Evolutionary conservation across 129 eudicot species (phyloP).

Genomic region (Apium graveolens): DNA sequence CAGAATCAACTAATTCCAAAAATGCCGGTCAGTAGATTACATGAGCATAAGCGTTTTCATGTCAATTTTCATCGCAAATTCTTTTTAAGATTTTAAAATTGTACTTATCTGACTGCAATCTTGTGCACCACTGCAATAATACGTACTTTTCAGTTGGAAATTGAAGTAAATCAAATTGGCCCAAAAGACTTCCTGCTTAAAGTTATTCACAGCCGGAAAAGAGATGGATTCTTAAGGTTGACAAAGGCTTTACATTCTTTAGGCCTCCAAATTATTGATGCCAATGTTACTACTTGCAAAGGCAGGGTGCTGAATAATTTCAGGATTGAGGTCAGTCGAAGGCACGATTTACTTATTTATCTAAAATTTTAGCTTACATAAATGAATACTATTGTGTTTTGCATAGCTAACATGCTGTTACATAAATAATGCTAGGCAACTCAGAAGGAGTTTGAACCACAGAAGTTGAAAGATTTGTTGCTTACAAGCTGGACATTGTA

Average conservation of each 20-base stretch:
- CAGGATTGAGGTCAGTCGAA: constrained; percentile 35
- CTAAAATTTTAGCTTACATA: not conserved
- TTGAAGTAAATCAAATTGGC: constrained; percentile 33
- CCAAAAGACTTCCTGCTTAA: constrained; percentile 39
- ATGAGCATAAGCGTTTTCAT: not conserved
- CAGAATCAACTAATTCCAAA: constrained; percentile 11
- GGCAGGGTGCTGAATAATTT: constrained; percentile 47
- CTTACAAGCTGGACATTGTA: not conserved
- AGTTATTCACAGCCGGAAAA: constrained; percentile 30
- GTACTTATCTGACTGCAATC: not conserved
- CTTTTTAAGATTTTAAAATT: not conserved
- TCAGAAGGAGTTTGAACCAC: not conserved
- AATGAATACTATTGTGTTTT: not conserved
- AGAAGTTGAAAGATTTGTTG: constrained; percentile 6
- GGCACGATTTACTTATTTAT: not conserved
- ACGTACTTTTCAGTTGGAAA: constrained; percentile 32
- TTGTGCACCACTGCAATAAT: not conserved
- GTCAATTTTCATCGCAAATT: not conserved
- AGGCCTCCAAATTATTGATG: constrained; percentile 57
- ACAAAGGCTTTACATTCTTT: constrained; percentile 48
- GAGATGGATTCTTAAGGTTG: constrained; percentile 45
- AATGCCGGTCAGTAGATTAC: constrained; percentile 30
- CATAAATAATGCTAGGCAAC: not conserved
- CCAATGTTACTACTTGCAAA: constrained; percentile 40
- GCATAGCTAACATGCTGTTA: too few species aligned